Conservation (phyloP, 768 basidiomycete species). For the Suillus sp. region DNA sequence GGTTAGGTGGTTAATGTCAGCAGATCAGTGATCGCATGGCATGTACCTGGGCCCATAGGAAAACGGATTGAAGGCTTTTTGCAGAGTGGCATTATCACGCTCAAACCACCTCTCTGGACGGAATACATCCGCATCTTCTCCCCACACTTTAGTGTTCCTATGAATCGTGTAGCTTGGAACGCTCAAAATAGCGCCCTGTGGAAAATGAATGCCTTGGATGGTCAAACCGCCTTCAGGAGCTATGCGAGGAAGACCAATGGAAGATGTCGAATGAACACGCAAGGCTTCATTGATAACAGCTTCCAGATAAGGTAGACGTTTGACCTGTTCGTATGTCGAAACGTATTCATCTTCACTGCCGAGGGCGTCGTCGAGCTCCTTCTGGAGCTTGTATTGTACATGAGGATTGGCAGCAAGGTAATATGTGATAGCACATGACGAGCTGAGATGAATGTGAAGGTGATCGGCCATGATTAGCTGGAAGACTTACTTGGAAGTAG, state of each 20-base stretch:
- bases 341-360: constrained; percentile 61
- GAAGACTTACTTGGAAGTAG: constrained; percentile 79
- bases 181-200: constrained; percentile 73
- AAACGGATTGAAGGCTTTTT: constrained; percentile 84
- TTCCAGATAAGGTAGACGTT: constrained; percentile 75
- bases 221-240: constrained; percentile 76
- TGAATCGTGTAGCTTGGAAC: constrained; percentile 87
- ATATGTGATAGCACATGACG: constrained; percentile 88
- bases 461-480: constrained; percentile 5
- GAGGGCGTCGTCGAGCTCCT: constrained; percentile 67
- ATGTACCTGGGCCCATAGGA: constrained; percentile 75
- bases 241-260: constrained; percentile 79
- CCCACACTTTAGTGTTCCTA: constrained; percentile 72
- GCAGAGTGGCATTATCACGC: constrained; percentile 56
- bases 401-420: constrained; percentile 70
- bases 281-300: constrained; percentile 88
- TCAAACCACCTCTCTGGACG: constrained; percentile 89
- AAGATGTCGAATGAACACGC: constrained; percentile 82
- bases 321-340: constrained; percentile 66
- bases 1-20: constrained; percentile 9
- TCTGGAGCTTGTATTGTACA: constrained; percentile 71
- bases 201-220: constrained; percentile 55
- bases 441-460: constrained; percentile 46
- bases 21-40: neutral
- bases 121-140: constrained; percentile 71